Conservation (phyloP, 805 yeast genomes). For the Lipomyces japonicus region DNA sequence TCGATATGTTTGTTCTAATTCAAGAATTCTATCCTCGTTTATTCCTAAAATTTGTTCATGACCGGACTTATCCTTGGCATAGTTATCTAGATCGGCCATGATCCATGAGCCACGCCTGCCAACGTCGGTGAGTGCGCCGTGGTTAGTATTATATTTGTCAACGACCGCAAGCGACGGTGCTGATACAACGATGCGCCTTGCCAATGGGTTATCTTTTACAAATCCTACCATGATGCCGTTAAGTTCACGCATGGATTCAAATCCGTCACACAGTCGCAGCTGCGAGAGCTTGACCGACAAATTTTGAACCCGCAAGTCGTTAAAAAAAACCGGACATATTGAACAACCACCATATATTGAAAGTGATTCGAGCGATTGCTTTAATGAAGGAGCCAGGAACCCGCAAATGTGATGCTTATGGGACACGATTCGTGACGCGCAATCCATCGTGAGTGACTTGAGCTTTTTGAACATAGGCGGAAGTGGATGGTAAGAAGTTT, state of each 20-base stretch:
- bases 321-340: conserved; percentile 24
- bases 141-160: conserved; percentile 16
- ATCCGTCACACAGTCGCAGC: conserved; percentile 23
- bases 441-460: conserved; percentile 18
- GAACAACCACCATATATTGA: conserved; percentile 26
- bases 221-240: conserved; percentile 17
- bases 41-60: conserved; percentile 7
- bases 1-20: conserved; percentile 14
- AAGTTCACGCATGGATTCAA: conserved; percentile 19
- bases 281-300: conserved; percentile 18
- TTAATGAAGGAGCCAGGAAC: conserved; percentile 20
- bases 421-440: conserved; percentile 29
- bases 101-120: conserved; percentile 23
- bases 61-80: neutral
- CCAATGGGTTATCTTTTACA: conserved; percentile 1
- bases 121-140: conserved; percentile 24
- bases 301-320: conserved; percentile 11
- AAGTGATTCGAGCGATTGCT: conserved; percentile 11
- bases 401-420: conserved; percentile 26
- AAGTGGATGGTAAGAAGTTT: conserved; percentile 23
- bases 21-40: conserved; percentile 1
- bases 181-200: conserved; percentile 13
- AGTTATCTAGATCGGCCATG: conserved; percentile 19
- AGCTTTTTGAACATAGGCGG: conserved; percentile 22
- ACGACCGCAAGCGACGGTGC: conserved; percentile 25